Percentiles rank a stretch among this genome's conserved stretches.
phyloP scores from a whole-genome alignment of 768 basidiomycete species.

The Suillus clintonianus region DNA sequence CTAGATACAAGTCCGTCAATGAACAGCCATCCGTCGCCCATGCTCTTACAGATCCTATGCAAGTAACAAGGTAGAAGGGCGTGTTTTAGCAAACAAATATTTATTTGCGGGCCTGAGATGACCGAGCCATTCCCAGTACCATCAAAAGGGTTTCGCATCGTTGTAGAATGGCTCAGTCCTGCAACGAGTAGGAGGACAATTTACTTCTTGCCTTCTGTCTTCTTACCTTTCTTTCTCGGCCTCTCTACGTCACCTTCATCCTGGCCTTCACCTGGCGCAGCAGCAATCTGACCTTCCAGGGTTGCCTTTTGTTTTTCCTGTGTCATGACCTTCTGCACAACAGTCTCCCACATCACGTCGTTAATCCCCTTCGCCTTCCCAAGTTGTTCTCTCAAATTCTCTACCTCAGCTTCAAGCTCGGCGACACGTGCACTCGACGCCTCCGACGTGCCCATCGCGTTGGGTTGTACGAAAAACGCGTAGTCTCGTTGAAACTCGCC shows the following conservation, averaged over 20 bases:
- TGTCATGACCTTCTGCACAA: constrained; percentile 66
- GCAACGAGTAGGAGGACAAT: not conserved
- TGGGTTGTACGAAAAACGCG: constrained; percentile 60
- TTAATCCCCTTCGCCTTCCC: constrained; percentile 89
- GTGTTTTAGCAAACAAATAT: too few species aligned
- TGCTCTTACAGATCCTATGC: not conserved
- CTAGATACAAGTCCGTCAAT: too few species aligned
- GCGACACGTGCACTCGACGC: constrained; percentile 48
- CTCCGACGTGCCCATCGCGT: constrained; percentile 18
- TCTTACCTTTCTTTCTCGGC: constrained; percentile 1
- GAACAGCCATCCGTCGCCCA: too few species aligned
- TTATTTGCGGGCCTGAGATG: not conserved
- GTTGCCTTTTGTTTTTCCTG: constrained; percentile 31
- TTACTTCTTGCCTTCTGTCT: not conserved
- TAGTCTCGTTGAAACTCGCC: constrained; percentile 69
- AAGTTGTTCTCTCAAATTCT: constrained; percentile 64
- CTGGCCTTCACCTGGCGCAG: not conserved
- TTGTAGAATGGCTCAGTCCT: too few species aligned
- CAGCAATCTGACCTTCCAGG: not conserved
- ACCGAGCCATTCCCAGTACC: not conserved
- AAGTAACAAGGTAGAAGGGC: too few species aligned
- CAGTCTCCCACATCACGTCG: constrained; percentile 89
- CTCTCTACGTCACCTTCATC: not conserved
- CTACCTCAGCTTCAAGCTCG: constrained; percentile 75
- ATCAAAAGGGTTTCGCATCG: too few species aligned